These are phyloP conservation scores for Trametes sanguinea DNA, from an alignment of 768 basidiomycete species.

Conservation along the genomic window DNA sequence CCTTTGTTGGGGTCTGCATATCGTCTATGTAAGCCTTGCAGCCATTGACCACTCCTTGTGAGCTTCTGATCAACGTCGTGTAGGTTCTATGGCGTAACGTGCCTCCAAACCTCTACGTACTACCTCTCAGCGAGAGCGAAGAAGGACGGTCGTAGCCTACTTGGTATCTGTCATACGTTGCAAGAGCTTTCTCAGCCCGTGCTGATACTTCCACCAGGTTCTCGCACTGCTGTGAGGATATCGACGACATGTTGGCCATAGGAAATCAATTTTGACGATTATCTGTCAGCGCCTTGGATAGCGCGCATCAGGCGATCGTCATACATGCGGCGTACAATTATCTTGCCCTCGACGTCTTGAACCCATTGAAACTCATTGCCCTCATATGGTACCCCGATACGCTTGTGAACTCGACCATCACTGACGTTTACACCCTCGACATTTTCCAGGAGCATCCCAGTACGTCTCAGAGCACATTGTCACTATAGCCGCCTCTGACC, in stretches of 20 bases:
- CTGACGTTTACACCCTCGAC: not conserved
- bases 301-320: not conserved
- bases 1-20: conserved; percentile 2
- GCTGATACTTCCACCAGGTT: not conserved
- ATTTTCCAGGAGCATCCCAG: not conserved
- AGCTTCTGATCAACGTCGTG: not conserved
- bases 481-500: no score
- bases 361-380: not conserved
- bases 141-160: not conserved
- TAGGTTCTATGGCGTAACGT: conserved; percentile 10
- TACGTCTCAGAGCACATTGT: no score
- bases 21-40: not conserved
- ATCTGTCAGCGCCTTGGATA: not conserved
- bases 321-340: conserved; percentile 4
- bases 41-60: no score
- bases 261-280: not conserved
- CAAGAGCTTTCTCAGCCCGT: not conserved
- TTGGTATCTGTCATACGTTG: not conserved
- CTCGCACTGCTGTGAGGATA: not conserved
- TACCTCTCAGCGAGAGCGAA: not conserved
- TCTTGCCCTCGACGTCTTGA: not conserved
- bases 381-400: no score
- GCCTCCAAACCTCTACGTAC: conserved; percentile 2
- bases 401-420: no score
- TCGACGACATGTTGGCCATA: not conserved